Evolutionary conservation across 768 basidiomycete genomes (phyloP), one percentile per base, ranked within the genome.

Genomic region (Russula ochroleuca): DNA sequence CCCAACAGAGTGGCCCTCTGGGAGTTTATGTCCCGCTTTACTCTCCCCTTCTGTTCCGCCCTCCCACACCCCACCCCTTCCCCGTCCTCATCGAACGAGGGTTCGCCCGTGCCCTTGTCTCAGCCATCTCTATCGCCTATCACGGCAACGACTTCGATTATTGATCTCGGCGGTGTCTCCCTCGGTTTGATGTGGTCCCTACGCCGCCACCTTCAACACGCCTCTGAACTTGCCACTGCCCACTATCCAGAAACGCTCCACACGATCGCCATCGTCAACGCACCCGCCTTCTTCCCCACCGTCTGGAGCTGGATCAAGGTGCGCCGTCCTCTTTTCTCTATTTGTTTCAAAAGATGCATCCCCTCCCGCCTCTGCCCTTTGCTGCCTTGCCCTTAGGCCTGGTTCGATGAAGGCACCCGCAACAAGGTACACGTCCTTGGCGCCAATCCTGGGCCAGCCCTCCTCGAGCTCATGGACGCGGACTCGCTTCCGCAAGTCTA

Each of bases 301-400:
- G 78, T 93, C 11, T 94, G 91, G 91, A 80, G 80, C 37, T 93
- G 91, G 91, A 79, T 93, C 71, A 90, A 89, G 78, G 87, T 85
- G 62, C 45, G 75, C 63, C 23, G 6, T 21, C 50, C 43, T 17
- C 3, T 28, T 11, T 5, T 49, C 31, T 35, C 1, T 7, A 38
- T 35, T 10, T 11, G 6, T 38, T 14, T 5, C 52, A 54, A 23
- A 28, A 7, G 48, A 41, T 23, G 13, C 23, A 56, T 53, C 6
- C 1, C 17, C 8, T 28, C 11, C 21, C 13, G 41, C 43, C 15
- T 25, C 37, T 41, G 37, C 35, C 47, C 23, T 19, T 41, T 9
- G 3, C 33, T 28, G 55, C 40, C 21, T 45, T 47, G 4, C 9
- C 21, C 35, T 35, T 68, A 88, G 83, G 82, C 80, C 31, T 90